phyloP scores from a whole-genome alignment of 2,329 filamentous ascomycete genomes.

The Fusarium sp. region DNA sequence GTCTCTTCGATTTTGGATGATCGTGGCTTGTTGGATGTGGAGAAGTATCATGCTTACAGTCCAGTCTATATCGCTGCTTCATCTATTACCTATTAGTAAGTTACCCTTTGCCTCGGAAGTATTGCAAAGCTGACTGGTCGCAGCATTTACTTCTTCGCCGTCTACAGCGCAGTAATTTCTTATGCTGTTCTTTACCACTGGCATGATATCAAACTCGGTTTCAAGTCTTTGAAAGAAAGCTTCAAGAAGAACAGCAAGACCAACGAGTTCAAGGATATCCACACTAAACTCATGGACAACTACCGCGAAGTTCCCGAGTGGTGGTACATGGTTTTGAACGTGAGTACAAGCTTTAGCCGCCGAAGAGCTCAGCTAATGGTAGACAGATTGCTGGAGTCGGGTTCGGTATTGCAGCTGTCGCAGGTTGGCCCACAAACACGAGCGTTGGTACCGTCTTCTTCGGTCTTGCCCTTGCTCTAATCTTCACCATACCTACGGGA shows the following conservation, averaged over 20 bases:
- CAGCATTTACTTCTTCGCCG: slow-evolving; percentile 42
- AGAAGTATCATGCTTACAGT: slow-evolving; percentile 52
- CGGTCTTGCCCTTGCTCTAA: slow-evolving; percentile 55
- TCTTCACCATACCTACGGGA: slow-evolving; percentile 59
- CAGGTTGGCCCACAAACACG: slow-evolving; percentile 57
- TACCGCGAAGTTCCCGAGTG: slow-evolving; percentile 62
- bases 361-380: background rate
- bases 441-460: slow-evolving; percentile 57
- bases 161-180: slow-evolving; percentile 51
- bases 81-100: slow-evolving; percentile 38
- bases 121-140: accelerated
- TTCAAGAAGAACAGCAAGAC: slow-evolving; percentile 23
- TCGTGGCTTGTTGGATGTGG: slow-evolving; percentile 48
- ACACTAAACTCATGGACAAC: slow-evolving; percentile 56
- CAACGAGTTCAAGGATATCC: slow-evolving; percentile 54
- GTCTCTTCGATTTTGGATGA: slow-evolving; percentile 58
- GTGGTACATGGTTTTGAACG: slow-evolving; percentile 53
- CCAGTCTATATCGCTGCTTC: slow-evolving; percentile 49
- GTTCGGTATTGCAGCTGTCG: slow-evolving; percentile 52
- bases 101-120: accelerated
- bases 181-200: slow-evolving; percentile 53
- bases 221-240: slow-evolving; percentile 36
- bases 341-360: background rate
- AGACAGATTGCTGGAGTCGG: slow-evolving; percentile 45
- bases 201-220: slow-evolving; percentile 50